Evolutionary conservation across 495 filamentous ascomycete genomes (phyloP), one percentile per base, ranked within the genome.

Genomic region (Tuber borchii): DNA sequence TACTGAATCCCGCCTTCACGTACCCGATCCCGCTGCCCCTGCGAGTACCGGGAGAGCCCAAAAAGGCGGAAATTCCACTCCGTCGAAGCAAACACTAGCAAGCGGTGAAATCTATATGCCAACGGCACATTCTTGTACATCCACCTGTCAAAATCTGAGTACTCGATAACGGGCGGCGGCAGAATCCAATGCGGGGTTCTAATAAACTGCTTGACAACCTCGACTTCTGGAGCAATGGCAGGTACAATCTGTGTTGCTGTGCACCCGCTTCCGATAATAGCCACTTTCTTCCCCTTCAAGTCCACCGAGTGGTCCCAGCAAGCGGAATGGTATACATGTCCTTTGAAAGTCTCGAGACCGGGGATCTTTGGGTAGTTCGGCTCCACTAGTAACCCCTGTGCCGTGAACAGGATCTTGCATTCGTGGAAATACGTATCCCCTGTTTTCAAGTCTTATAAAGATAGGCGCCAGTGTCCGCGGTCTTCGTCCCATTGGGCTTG

Each of bases 391-490:
- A 85, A 83, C 0, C 90, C 90, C 8, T 88, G 88, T 20, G 86
- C 86, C 74, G 85, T 88, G 69, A 89, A 84, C 5, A 91, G 84
- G 34, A 91, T 84, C 82, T 90, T 91, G 26, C 86, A 87, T 69
- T 87, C 81, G 61, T 85, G 84, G 31, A 78, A 71, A 22, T 74
- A 80, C 69, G 77, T 48, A 34, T 75, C 71, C 10, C 80, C 80
- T 17, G 80, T 48, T 14, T 82, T 73, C 43, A 42, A 48, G 7
- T 82, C 82, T 71, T 82, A 79, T 10, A 88, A 70, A 9, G 78
- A 84, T 6, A 88, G 83, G 12, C 83, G 75, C 87, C 87, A 89
- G 1, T 84, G 84, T 79, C 82, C 10, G 48, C 22, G 22, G 9
- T 81, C 76, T 70, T 87, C 86, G 14, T 84, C 77, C 87, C 87